phyloP scores from a whole-genome alignment of 179 eudicot species.

The Beta corolliflora region DNA sequence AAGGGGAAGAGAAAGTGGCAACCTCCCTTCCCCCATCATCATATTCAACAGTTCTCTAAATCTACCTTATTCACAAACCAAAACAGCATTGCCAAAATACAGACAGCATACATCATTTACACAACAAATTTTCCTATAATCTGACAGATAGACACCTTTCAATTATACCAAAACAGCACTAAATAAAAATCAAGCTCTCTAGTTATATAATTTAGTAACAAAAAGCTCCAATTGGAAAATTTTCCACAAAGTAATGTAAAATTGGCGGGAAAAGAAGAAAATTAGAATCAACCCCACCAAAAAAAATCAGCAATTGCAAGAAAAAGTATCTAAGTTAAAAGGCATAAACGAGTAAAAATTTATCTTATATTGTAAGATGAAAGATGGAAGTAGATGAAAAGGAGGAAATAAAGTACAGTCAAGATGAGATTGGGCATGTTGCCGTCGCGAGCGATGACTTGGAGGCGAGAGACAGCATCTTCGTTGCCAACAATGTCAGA shows the following conservation, averaged over 20 bases:
- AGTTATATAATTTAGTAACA: neutral
- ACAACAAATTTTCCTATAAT: neutral
- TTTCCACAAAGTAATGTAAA: neutral
- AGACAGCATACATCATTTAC: neutral
- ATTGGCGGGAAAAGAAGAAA: conserved; percentile 26
- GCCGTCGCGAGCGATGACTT: conserved; percentile 92
- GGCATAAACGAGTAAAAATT: neutral
- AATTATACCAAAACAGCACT: neutral
- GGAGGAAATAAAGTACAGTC: conserved; percentile 40
- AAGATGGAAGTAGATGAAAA: neutral
- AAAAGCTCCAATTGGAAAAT: neutral
- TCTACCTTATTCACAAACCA: neutral
- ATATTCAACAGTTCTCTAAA: neutral
- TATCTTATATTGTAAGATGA: no score
- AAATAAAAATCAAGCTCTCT: neutral
- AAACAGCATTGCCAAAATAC: neutral
- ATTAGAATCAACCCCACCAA: neutral
- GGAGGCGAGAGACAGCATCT: conserved; percentile 85
- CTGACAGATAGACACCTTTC: neutral
- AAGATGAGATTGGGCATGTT: conserved; percentile 94
- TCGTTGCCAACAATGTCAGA: conserved; percentile 86
- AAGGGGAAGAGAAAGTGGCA: neutral
- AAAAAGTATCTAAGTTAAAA: no score
- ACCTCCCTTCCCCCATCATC: neutral
- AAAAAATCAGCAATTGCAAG: neutral